Conservation (phyloP, 495 filamentous ascomycete species). For the Trichocladium antarcticum region DNA sequence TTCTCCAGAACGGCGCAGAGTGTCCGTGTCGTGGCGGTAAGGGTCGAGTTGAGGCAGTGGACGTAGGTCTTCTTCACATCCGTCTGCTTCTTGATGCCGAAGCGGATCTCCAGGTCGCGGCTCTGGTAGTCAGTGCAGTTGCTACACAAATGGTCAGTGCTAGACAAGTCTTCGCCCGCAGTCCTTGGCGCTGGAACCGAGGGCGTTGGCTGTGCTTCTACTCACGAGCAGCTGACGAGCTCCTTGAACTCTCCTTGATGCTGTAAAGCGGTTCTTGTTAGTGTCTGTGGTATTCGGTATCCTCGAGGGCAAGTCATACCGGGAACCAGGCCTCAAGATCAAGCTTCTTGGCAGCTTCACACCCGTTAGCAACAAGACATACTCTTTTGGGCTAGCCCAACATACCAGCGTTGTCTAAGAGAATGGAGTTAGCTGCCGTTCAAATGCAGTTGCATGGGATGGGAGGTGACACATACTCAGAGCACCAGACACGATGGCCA, state of each 20-base stretch:
- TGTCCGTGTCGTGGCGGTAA: constrained; percentile 87
- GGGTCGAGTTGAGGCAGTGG: constrained; percentile 82
- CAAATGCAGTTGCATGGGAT: background rate
- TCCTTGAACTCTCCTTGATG: constrained; percentile 82
- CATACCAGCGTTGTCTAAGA: constrained; percentile 18
- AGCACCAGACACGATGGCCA: constrained; percentile 88
- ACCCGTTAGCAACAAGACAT: constrained; percentile 45
- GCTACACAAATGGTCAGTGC: too few relatives aligned
- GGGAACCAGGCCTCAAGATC: constrained; percentile 96
- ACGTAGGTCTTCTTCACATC: constrained; percentile 75
- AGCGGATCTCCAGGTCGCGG: constrained; percentile 65
- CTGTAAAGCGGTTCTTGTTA: background rate
- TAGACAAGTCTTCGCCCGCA: too few relatives aligned
- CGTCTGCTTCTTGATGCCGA: constrained; percentile 36
- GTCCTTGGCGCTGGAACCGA: too few relatives aligned
- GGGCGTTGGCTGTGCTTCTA: background rate
- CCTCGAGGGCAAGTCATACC: constrained; percentile 43
- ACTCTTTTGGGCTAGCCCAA: background rate
- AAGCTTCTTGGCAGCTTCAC: constrained; percentile 72
- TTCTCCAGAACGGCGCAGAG: constrained; percentile 95
- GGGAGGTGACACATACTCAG: constrained; percentile 37
- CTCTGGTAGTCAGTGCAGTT: constrained; percentile 97
- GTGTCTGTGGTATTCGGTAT: background rate
- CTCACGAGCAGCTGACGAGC: constrained; percentile 71
- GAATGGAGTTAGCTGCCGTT: background rate